phyloP scores from a whole-genome alignment of 2,329 filamentous ascomycete genomes.

The Stachybotrys chartarum region DNA sequence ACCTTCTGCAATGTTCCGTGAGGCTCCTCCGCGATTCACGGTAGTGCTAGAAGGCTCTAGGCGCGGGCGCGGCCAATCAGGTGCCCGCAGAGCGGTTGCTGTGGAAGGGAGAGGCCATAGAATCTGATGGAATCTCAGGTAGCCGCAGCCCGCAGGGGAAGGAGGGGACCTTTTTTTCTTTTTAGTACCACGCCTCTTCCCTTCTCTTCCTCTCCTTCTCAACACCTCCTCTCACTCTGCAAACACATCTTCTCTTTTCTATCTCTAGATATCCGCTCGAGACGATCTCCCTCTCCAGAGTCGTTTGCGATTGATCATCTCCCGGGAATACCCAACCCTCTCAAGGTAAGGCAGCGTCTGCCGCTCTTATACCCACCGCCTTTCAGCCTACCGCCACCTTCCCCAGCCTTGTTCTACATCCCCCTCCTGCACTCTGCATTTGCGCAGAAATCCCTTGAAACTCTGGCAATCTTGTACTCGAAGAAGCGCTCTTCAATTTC shows the following conservation, averaged over 20 bases:
- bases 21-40: background rate
- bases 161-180: slow-evolving; percentile 21
- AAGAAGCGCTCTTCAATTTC: background rate
- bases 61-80: slow-evolving; percentile 16
- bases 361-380: background rate
- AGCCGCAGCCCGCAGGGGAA: slow-evolving; percentile 10
- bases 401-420: slow-evolving; percentile 5
- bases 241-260: slow-evolving; percentile 10
- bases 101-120: slow-evolving; percentile 26
- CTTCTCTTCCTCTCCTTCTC: slow-evolving; percentile 15
- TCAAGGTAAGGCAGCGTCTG: slow-evolving; percentile 13
- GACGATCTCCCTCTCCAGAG: background rate
- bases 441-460: background rate
- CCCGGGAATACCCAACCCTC: slow-evolving; percentile 6
- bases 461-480: background rate
- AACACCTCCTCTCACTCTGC: slow-evolving; percentile 11
- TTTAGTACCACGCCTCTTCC: slow-evolving; percentile 21
- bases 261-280: slow-evolving; percentile 12
- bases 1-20: background rate
- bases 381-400: background rate
- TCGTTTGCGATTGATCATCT: background rate
- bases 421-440: slow-evolving; percentile 7
- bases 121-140: slow-evolving; percentile 39
- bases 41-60: slow-evolving; percentile 18
- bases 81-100: slow-evolving; percentile 9